These are phyloP conservation scores for Sclerotiophoma versabilis DNA, from an alignment of 2,329 filamentous ascomycete species.

Conservation along the genomic window DNA sequence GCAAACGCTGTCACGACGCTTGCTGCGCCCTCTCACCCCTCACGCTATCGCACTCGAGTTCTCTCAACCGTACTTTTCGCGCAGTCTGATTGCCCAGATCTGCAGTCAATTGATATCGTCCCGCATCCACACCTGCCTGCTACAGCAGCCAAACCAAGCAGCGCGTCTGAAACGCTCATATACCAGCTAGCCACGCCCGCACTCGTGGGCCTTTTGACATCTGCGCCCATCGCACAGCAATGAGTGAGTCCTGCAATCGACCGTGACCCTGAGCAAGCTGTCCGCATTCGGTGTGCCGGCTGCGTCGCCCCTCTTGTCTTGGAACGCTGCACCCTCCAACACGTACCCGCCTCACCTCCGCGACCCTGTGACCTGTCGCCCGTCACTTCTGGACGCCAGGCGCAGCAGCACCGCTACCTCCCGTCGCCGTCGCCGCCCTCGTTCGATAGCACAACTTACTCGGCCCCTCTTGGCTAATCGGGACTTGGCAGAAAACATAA, in stretches of 20 bases:
- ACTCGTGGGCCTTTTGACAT: neutral
- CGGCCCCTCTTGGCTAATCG: slow-evolving; percentile 35
- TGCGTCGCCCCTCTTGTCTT: slow-evolving; percentile 10
- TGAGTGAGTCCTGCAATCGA: slow-evolving; percentile 17
- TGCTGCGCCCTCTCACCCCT: slow-evolving; percentile 18
- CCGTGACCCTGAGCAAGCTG: slow-evolving; percentile 1
- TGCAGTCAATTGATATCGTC: slow-evolving; percentile 2
- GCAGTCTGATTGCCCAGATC: slow-evolving; percentile 11
- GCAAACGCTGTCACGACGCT: neutral
- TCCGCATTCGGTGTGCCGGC: slow-evolving; percentile 13
- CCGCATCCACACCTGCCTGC: slow-evolving; percentile 10
- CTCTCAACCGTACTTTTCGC: neutral
- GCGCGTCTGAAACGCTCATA: slow-evolving; percentile 17
- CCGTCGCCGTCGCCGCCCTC: slow-evolving; percentile 2
- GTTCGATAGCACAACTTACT: slow-evolving; percentile 13
- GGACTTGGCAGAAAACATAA: slow-evolving; percentile 43
- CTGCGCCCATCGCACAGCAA: slow-evolving; percentile 15
- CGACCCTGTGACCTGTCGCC: slow-evolving; percentile 5
- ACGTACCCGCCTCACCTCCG: neutral
- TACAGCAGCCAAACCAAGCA: slow-evolving; percentile 7
- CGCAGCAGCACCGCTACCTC: slow-evolving; percentile 8
- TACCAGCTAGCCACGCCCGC: slow-evolving; percentile 7
- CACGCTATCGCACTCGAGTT: slow-evolving; percentile 9
- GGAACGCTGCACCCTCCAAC: slow-evolving; percentile 2
- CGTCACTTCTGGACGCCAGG: neutral